Evolutionary conservation across 2,329 filamentous ascomycete genomes (phyloP).

Genomic region (Botrytis hyacinthi): DNA sequence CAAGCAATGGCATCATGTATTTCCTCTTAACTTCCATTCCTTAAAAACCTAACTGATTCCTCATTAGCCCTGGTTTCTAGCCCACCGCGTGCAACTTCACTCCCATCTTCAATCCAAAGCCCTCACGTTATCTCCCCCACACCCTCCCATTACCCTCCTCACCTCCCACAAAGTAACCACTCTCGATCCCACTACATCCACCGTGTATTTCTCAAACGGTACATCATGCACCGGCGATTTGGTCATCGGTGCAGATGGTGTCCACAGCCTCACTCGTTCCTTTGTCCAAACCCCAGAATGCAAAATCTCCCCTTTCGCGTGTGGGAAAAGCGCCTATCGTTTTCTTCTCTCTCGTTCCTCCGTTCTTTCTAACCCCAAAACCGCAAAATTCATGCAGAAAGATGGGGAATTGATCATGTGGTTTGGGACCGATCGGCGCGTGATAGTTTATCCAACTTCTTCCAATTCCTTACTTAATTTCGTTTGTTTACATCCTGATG

Average conservation of each 20-base stretch:
- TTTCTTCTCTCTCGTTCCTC: slow-evolving; percentile 29
- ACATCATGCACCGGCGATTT: slow-evolving; percentile 24
- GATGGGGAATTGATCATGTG: slow-evolving; percentile 42
- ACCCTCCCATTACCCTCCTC: slow-evolving; percentile 41
- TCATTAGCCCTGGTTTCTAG: slow-evolving; percentile 48
- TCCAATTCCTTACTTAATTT: slow-evolving; percentile 49
- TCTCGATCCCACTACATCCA: slow-evolving; percentile 44
- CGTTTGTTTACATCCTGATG: slow-evolving; percentile 51
- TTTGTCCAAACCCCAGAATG: not conserved
- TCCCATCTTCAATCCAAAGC: slow-evolving; percentile 50
- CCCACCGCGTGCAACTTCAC: slow-evolving; percentile 54
- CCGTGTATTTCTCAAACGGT: slow-evolving; percentile 48
- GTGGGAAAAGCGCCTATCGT: slow-evolving; percentile 30
- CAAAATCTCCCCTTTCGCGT: slow-evolving; percentile 14
- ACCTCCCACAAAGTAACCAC: slow-evolving; percentile 45
- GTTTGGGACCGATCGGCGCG: slow-evolving; percentile 44
- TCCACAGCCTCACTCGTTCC: slow-evolving; percentile 1
- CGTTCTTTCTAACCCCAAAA: slow-evolving; percentile 40
- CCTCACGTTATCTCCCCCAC: slow-evolving; percentile 40
- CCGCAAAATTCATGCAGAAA: slow-evolving; percentile 38
- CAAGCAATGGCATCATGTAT: slow-evolving; percentile 48
- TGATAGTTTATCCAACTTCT: slow-evolving; percentile 50
- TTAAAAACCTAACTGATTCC: not conserved
- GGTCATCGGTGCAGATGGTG: slow-evolving; percentile 13
- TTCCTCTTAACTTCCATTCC: not conserved